Evolutionary conservation across 31 red algal species (phyloP), one percentile per base, ranked within the genome.

Genomic region (Asparagopsis taxiformis): DNA sequence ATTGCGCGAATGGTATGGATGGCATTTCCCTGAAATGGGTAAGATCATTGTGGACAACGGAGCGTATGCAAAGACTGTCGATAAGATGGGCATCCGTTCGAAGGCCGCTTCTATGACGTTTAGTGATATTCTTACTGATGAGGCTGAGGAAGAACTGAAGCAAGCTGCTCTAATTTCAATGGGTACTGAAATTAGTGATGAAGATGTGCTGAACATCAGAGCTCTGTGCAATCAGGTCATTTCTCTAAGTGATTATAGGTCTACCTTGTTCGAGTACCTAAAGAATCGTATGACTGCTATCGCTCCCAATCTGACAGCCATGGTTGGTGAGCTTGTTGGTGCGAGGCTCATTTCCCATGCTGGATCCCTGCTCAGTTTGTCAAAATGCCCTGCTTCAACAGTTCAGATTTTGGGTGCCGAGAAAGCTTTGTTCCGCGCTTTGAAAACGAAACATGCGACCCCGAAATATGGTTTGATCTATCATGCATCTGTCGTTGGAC

Each of bases 391-490:
- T 1, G 96, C 96, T 41, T 93, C 89, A 9, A 99, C 96, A 15
- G 82, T 99, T 30, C 96, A 99, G 68, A 94, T 99, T 65, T 72
- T 99, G 33, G 96, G 96, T 0, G 96, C 96, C 0, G 96, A 99
- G 63, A 99, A 99, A 70, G 96, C 96, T 0, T 69, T 99, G 16
- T 99, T 99, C 59, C 92, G 96, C 15, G 96, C 96, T 0, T 59
- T 99, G 29, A 99, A 99, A 43, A 99, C 96, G 38, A 99, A 99
- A 74, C 91, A 95, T 57, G 88, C 91, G 15, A 99, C 96, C 7
- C 96, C 96, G 1, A 99, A 99, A 59, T 99, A 99, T 64, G 96
- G 91, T 19, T 70, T 99, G 16, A 92, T 99, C 25, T 99, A 92
- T 53, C 96, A 99, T 74, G 91, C 96, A 2, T 93, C 88, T 9